Evolutionary conservation across 1,284 basidiomycete genomes (phyloP).

Genomic region (Phaffia rhodozyma): DNA sequence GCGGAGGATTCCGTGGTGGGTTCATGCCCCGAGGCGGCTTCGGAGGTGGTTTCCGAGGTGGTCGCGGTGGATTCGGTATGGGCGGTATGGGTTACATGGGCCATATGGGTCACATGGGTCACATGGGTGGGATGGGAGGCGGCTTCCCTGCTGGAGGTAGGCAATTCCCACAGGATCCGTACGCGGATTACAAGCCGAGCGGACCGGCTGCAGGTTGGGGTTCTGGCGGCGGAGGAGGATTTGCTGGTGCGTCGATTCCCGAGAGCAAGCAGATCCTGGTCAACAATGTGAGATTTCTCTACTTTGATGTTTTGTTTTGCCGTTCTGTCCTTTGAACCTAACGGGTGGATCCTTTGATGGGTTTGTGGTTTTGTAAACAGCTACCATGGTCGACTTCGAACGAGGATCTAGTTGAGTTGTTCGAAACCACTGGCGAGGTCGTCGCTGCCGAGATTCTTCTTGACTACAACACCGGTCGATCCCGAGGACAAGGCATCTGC

Average conservation of each 20-base stretch:
- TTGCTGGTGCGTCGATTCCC: slow-evolving; percentile 28
- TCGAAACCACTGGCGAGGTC: slow-evolving; percentile 93
- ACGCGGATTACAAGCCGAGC: slow-evolving; percentile 55
- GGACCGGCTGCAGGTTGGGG: slow-evolving; percentile 55
- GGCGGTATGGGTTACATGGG: slow-evolving; percentile 32
- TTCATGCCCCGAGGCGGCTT: slow-evolving; percentile 20
- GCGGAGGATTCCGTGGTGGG: slow-evolving; percentile 38
- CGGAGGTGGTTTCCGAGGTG: slow-evolving; percentile 31
- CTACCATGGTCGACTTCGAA: slow-evolving; percentile 98
- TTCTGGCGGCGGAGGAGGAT: slow-evolving; percentile 32
- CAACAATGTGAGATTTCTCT: slow-evolving; percentile 62
- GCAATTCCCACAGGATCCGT: slow-evolving; percentile 64
- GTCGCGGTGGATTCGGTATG: slow-evolving; percentile 22
- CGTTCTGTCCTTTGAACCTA: background rate
- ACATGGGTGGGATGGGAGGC: slow-evolving; percentile 41
- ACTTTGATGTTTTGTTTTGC: background rate
- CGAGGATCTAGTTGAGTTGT: slow-evolving; percentile 92
- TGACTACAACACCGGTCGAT: slow-evolving; percentile 59
- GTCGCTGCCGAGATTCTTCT: slow-evolving; percentile 87
- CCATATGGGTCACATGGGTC: slow-evolving; percentile 20
- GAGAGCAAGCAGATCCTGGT: slow-evolving; percentile 89
- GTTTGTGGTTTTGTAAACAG: slow-evolving; percentile 37
- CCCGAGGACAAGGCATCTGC: slow-evolving; percentile 87
- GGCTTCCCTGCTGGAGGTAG: slow-evolving; percentile 46
- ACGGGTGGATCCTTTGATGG: background rate